A percentile compares a stretch with the other conserved stretches of the same genome.
Evolutionary conservation across 495 filamentous ascomycete genomes (phyloP).

Genomic region (Neohortaea acidophila): DNA sequence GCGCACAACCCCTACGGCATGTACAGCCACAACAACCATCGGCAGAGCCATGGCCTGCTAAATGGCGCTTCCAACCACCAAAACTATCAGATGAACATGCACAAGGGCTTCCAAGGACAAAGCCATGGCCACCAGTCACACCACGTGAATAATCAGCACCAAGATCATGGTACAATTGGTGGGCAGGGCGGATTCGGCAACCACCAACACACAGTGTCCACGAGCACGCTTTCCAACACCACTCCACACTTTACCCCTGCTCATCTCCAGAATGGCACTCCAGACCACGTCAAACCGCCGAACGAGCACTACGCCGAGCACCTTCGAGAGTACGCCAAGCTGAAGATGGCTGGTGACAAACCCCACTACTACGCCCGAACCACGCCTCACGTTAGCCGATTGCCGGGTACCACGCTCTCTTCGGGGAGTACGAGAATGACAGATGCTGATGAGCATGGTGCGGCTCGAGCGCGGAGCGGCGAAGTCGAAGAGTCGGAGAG

Average conservation of each 20-base stretch:
- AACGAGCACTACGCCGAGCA: conserved; percentile 85
- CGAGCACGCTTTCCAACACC: conserved; percentile 52
- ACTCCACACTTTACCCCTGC: conserved; percentile 61
- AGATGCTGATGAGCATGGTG: conserved; percentile 44
- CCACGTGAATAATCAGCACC: conserved; percentile 59
- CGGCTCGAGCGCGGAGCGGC: conserved; percentile 43
- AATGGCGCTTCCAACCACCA: conserved; percentile 48
- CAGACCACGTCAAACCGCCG: conserved; percentile 41
- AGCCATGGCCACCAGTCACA: conserved; percentile 33
- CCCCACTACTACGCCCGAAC: conserved; percentile 52
- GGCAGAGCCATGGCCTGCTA: conserved; percentile 67
- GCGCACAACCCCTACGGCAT: conserved; percentile 54
- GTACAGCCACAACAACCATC: conserved; percentile 69
- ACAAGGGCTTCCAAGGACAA: conserved; percentile 43
- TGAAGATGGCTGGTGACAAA: conserved; percentile 25
- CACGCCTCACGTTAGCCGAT: conserved; percentile 22
- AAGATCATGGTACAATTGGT: conserved; percentile 52
- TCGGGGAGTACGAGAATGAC: conserved; percentile 44
- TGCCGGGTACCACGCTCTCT: conserved; percentile 24
- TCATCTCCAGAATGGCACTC: conserved; percentile 62
- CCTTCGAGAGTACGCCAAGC: conserved; percentile 58
- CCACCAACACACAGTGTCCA: conserved; percentile 70
- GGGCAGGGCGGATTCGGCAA: conserved; percentile 30
- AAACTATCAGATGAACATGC: conserved; percentile 50
- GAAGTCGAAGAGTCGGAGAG: conserved; percentile 34